These are phyloP conservation scores for Carex littledalei DNA, from an alignment of 176 grass and related monocot species.

Conservation along the genomic window DNA sequence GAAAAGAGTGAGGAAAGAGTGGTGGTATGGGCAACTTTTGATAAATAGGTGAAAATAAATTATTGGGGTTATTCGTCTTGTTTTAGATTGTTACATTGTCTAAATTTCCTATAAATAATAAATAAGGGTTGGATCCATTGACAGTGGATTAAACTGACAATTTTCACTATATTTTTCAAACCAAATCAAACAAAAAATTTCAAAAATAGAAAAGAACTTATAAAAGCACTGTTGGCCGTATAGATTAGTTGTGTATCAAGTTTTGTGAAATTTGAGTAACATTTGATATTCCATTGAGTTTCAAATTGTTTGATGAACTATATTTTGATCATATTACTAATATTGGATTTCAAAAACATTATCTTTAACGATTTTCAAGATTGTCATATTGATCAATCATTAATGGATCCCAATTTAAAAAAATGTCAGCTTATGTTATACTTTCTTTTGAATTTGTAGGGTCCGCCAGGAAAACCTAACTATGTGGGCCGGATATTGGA, in stretches of 20 bases:
- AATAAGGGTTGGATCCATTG: neutral
- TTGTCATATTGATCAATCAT: neutral
- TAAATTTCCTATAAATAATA: slow-evolving; percentile 11
- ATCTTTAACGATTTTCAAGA: neutral
- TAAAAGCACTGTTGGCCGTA: too few relatives aligned
- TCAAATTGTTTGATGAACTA: neutral
- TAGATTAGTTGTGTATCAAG: too few relatives aligned
- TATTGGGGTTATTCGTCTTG: neutral
- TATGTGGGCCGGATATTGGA: slow-evolving; percentile 83
- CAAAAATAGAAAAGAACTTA: too few relatives aligned
- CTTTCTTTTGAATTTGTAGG: slow-evolving; percentile 39
- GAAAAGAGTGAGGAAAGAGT: neutral
- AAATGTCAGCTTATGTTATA: slow-evolving; percentile 3
- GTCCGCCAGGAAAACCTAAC: slow-evolving; percentile 56
- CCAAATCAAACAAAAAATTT: neutral
- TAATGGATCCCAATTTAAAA: neutral
- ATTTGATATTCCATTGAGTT: neutral
- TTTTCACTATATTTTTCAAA: neutral
- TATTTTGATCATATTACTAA: neutral
- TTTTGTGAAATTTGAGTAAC: too few relatives aligned
- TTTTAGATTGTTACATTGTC: slow-evolving; percentile 18
- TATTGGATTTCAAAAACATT: neutral
- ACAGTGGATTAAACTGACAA: neutral
- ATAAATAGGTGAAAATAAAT: slow-evolving; percentile 16
- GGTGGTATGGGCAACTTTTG: neutral